Percentiles rank a stretch among this genome's conserved stretches.
Conservation (phyloP, 106 monocot species). For the Dendrobium chrysotoxum region DNA sequence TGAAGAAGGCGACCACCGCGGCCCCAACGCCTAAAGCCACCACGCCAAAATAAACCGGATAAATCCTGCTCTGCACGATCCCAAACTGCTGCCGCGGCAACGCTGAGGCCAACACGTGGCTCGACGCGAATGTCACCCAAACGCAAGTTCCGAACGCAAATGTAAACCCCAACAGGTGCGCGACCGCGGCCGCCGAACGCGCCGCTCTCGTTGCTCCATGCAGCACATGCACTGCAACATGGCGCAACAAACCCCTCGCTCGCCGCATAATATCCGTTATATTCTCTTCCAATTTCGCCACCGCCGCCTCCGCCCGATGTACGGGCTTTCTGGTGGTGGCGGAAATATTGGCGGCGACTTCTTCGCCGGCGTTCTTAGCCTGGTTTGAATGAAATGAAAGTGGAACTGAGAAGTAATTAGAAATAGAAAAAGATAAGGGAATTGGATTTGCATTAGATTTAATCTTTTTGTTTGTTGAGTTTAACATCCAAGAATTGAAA, state of each 20-base stretch:
- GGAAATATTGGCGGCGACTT: slow-evolving; percentile 10
- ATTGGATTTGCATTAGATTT: no score
- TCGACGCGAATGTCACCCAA: slow-evolving; percentile 93
- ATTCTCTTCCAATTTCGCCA: slow-evolving; percentile 10
- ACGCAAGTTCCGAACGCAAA: slow-evolving; percentile 53
- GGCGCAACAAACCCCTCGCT: slow-evolving; percentile 26
- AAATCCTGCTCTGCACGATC: slow-evolving; percentile 69
- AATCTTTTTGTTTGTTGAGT: no score
- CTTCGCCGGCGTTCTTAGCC: neutral
- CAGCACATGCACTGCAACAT: slow-evolving; percentile 19
- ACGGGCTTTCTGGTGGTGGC: neutral
- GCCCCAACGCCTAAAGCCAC: slow-evolving; percentile 29
- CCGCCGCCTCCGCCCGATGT: slow-evolving; percentile 13
- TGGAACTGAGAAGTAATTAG: no score
- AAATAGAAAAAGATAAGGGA: no score
- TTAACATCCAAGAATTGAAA: no score
- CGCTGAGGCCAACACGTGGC: slow-evolving; percentile 54
- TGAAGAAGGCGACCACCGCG: slow-evolving; percentile 28
- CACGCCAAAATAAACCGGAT: slow-evolving; percentile 69
- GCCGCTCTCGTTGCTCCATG: slow-evolving; percentile 9
- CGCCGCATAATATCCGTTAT: slow-evolving; percentile 35
- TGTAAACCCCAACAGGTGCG: slow-evolving; percentile 48
- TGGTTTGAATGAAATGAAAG: no score
- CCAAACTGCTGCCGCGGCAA: slow-evolving; percentile 82
- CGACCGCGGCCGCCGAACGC: slow-evolving; percentile 17